Conservation (phyloP, 345 rosid genomes). For the Melastoma malabathricum region DNA sequence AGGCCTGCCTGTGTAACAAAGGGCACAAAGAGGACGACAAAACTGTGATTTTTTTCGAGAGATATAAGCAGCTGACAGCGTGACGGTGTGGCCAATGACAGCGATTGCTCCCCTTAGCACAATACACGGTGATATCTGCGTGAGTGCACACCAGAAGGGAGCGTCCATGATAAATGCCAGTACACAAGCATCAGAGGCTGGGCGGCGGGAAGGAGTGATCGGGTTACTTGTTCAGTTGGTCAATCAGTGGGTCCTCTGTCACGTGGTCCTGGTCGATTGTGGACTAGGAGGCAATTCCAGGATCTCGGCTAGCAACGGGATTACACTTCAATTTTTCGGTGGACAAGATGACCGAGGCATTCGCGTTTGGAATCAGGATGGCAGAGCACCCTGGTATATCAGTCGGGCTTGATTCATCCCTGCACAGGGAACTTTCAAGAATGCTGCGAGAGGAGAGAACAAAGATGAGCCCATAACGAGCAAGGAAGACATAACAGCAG, state of each 20-base stretch:
- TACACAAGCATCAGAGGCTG: conserved; percentile 50
- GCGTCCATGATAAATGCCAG: conserved; percentile 47
- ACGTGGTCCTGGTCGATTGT: conserved; percentile 57
- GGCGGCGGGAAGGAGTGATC: conserved; percentile 55
- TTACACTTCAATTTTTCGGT: conserved; percentile 27
- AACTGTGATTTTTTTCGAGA: conserved; percentile 53
- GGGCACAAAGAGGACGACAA: conserved; percentile 24
- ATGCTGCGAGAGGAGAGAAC: conserved; percentile 3
- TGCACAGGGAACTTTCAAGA: conserved; percentile 8
- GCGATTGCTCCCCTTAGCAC: conserved; percentile 46
- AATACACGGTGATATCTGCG: conserved; percentile 55
- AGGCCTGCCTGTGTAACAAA: conserved; percentile 69
- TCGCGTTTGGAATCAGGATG: conserved; percentile 47
- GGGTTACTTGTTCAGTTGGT: conserved; percentile 29
- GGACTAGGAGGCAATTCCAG: conserved; percentile 62
- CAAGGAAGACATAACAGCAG: conserved; percentile 8
- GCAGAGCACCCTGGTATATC: conserved; percentile 48
- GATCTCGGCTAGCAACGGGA: conserved; percentile 40
- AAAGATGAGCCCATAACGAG: conserved; percentile 7
- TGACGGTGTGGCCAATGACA: conserved; percentile 65
- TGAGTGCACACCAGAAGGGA: conserved; percentile 43
- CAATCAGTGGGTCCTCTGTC: conserved; percentile 29
- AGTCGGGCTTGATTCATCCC: conserved; percentile 26
- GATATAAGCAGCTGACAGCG: conserved; percentile 48
- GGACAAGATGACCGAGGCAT: conserved; percentile 52